Evolutionary conservation across 257 asterid genomes (phyloP).

Genomic region (Nicotiana benthamiana): DNA sequence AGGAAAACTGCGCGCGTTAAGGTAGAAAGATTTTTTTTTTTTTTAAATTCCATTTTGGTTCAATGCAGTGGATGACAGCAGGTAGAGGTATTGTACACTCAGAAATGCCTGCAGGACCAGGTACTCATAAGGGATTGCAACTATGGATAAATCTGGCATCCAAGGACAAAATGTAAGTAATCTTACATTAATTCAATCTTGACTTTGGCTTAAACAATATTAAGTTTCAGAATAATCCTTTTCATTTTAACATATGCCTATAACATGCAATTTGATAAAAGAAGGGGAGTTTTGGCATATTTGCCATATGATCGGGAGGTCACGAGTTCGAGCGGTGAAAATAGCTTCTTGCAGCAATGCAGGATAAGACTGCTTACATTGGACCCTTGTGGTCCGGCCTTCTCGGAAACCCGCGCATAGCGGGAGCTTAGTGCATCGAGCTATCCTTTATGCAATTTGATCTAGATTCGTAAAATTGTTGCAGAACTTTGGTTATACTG

Average conservation of each 20-base stretch:
- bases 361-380: too few relatives aligned
- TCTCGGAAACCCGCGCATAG: too few relatives aligned
- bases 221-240: background rate
- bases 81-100: slow-evolving; percentile 97
- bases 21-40: background rate
- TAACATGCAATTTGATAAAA: background rate
- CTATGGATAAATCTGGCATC: slow-evolving; percentile 89
- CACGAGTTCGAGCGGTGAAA: too few relatives aligned
- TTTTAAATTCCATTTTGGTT: background rate
- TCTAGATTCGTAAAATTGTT: background rate
- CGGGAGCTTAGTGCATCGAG: too few relatives aligned
- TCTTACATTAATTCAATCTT: background rate
- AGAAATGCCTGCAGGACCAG: slow-evolving; percentile 94
- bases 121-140: slow-evolving; percentile 62
- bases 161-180: slow-evolving; percentile 74
- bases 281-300: too few relatives aligned
- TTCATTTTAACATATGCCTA: background rate
- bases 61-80: slow-evolving; percentile 92
- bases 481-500: background rate
- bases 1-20: background rate
- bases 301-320: too few relatives aligned
- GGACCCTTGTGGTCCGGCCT: too few relatives aligned
- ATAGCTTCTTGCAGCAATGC: too few relatives aligned
- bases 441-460: background rate
- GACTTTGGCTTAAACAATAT: background rate